Conservation (phyloP, 1,284 basidiomycete species). For the Ganoderma lingzhi region DNA sequence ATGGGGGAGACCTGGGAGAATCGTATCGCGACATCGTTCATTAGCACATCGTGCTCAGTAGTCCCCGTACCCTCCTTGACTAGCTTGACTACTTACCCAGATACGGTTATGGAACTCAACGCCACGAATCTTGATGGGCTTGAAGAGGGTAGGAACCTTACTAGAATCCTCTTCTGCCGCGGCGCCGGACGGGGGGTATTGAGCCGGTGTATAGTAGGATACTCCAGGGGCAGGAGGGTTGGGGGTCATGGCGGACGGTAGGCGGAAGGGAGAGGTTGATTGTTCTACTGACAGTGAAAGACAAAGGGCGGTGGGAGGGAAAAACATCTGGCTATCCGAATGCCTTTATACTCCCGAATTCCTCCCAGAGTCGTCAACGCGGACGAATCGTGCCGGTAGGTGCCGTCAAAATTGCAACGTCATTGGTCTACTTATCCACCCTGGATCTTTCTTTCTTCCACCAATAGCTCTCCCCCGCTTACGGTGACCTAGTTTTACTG, state of each 20-base stretch:
- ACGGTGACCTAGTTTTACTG: background rate
- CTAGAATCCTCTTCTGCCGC: constrained; percentile 50
- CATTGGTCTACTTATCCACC: background rate
- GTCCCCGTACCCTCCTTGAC: background rate
- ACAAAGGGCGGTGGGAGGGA: background rate
- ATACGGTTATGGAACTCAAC: constrained; percentile 76
- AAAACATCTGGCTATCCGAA: background rate
- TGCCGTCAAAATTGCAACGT: background rate
- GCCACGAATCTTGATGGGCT: constrained; percentile 67
- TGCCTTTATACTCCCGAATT: background rate
- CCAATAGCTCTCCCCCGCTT: background rate
- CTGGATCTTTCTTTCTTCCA: background rate
- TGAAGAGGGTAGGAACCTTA: constrained; percentile 63
- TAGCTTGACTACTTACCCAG: constrained; percentile 48
- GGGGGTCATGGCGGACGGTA: background rate
- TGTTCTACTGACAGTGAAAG: background rate
- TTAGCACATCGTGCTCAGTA: background rate
- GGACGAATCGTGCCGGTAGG: background rate
- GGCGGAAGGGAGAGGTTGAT: background rate
- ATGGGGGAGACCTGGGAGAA: constrained; percentile 59
- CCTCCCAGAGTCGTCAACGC: background rate
- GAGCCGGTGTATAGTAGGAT: constrained; percentile 62
- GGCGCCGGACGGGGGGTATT: constrained; percentile 58
- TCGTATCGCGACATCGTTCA: too few relatives aligned
- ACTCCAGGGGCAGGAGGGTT: constrained; percentile 39